These are phyloP conservation scores for Oryza brachyantha DNA, from an alignment of 176 grass and related monocot genomes.

Conservation along the genomic window DNA sequence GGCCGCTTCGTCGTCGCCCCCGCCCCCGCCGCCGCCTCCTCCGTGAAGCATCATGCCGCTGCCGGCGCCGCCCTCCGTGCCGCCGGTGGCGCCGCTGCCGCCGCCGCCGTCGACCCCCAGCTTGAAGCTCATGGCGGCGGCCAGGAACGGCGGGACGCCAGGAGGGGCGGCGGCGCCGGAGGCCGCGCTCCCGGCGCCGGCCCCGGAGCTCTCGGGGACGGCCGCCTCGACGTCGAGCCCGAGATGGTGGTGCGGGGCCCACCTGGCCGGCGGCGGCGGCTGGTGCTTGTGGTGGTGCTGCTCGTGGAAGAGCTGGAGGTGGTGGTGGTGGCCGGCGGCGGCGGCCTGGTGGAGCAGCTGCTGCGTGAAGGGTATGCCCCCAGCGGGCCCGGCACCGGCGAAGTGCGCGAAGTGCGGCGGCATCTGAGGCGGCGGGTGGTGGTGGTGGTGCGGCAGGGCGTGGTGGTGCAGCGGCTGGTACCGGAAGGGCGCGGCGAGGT, in stretches of 20 bases:
- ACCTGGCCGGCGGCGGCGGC: slow-evolving; percentile 5
- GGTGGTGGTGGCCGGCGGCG: slow-evolving; percentile 39
- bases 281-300: slow-evolving; percentile 52
- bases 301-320: slow-evolving; percentile 64
- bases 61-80: slow-evolving; percentile 41
- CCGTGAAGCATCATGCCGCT: slow-evolving; percentile 57
- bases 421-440: slow-evolving; percentile 41
- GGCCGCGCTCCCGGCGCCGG: neutral
- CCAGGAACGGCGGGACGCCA: slow-evolving; percentile 52
- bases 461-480: slow-evolving; percentile 57
- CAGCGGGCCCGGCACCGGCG: slow-evolving; percentile 9
- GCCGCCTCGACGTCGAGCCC: slow-evolving; percentile 70
- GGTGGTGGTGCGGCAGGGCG: slow-evolving; percentile 43
- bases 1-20: slow-evolving; percentile 57
- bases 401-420: slow-evolving; percentile 54
- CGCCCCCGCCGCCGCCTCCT: neutral
- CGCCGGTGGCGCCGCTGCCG: slow-evolving; percentile 63
- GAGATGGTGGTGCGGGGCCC: slow-evolving; percentile 56
- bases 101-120: slow-evolving; percentile 57
- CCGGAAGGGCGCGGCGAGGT: slow-evolving; percentile 39
- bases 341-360: slow-evolving; percentile 68
- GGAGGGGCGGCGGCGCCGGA: slow-evolving; percentile 31
- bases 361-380: slow-evolving; percentile 67
- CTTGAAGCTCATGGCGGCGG: slow-evolving; percentile 82
- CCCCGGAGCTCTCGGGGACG: slow-evolving; percentile 47